These are phyloP conservation scores for Endotrypanum monterogeii DNA, from an alignment of 208 protist genomes.

Conservation along the genomic window DNA sequence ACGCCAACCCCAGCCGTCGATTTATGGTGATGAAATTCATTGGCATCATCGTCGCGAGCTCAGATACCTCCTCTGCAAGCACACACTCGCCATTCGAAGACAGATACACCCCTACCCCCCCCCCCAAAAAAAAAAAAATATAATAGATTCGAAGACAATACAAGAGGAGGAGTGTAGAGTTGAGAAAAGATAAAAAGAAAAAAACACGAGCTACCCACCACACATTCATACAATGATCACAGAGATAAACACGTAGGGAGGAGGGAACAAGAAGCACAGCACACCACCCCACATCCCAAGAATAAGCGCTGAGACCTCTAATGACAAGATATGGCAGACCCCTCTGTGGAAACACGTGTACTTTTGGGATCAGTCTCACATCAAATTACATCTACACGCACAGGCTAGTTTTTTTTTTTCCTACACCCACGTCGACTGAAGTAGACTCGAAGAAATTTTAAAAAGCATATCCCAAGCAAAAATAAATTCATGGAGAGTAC, in stretches of 20 bases:
- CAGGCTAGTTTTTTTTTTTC: neutral
- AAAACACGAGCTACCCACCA: neutral
- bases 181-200: too few relatives aligned
- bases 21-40: too few relatives aligned
- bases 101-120: neutral
- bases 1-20: too few relatives aligned
- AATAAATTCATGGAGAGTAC: too few relatives aligned
- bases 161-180: neutral
- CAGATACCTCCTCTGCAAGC: slow-evolving; percentile 1
- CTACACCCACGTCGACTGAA: neutral
- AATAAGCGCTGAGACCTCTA: neutral
- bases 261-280: neutral
- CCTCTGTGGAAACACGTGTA: neutral
- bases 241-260: neutral
- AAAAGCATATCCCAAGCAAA: neutral
- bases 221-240: neutral
- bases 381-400: neutral
- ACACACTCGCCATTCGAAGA: neutral
- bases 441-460: neutral
- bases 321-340: too few relatives aligned
- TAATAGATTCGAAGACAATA: neutral
- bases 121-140: neutral
- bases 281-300: too few relatives aligned
- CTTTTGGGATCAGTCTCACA: too few relatives aligned
- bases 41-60: too few relatives aligned